These are phyloP conservation scores for Coemansia sp. DNA, from an alignment of 192 early-diverging fungal genomes.

Conservation along the genomic window DNA sequence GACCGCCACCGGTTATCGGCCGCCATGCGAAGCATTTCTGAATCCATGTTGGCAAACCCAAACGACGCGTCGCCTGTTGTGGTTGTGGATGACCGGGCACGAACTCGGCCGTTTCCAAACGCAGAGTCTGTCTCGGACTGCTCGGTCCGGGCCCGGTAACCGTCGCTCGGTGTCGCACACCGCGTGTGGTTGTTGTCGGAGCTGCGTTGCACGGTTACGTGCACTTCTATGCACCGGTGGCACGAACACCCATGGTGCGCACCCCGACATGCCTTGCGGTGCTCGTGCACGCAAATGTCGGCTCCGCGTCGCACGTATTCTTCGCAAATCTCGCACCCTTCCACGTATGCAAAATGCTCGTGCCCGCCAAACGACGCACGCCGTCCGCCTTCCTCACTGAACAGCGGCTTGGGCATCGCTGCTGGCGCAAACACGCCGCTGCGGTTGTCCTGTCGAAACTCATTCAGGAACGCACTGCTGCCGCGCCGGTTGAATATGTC, in stretches of 20 bases:
- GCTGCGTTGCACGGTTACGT: slow-evolving; percentile 8
- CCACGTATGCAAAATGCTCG: slow-evolving; percentile 41
- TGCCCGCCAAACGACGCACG: slow-evolving; percentile 20
- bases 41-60: slow-evolving; percentile 47
- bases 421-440: slow-evolving; percentile 40
- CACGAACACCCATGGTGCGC: slow-evolving; percentile 31
- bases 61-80: slow-evolving; percentile 42
- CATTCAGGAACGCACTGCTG: slow-evolving; percentile 23
- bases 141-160: slow-evolving; percentile 30
- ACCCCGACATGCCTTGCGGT: slow-evolving; percentile 34
- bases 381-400: slow-evolving; percentile 17
- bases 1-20: slow-evolving; percentile 42
- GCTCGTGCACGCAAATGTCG: slow-evolving; percentile 43
- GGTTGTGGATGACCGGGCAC: slow-evolving; percentile 41
- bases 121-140: slow-evolving; percentile 35
- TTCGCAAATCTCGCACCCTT: slow-evolving; percentile 46
- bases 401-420: slow-evolving; percentile 44
- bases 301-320: slow-evolving; percentile 32
- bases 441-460: slow-evolving; percentile 32
- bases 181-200: background rate
- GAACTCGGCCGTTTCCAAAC: slow-evolving; percentile 42
- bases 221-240: slow-evolving; percentile 20
- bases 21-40: slow-evolving; percentile 46
- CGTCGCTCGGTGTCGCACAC: slow-evolving; percentile 10
- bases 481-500: slow-evolving; percentile 41